Evolutionary conservation across 495 filamentous ascomycete genomes (phyloP), one percentile per base, ranked within the genome.

Genomic region (Hypoxylon fuscum): DNA sequence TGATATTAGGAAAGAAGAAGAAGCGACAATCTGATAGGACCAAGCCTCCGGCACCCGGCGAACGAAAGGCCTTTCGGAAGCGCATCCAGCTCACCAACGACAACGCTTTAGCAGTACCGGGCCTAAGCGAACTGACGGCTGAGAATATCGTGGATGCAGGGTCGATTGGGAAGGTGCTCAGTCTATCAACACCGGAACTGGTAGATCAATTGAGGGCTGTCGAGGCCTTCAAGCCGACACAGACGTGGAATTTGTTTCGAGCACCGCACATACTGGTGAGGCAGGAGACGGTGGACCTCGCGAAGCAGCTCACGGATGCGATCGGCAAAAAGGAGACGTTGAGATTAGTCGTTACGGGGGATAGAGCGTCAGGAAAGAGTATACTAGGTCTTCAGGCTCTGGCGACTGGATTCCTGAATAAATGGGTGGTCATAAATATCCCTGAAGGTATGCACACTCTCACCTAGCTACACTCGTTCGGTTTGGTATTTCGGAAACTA

Each of bases 11-110:
- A n/a, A 84, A 77, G 70, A 86, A 85, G 64, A 83, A 81, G 68
- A 81, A 80, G 70, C 15, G 77, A 69, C 59, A 73, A 64, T 46
- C 61, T 32, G 63, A 54, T 29, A 59, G 40, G 51, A 47, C 51
- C 7, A 84, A 86, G 71, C 79, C 82, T 4, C 88, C 91, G 12
- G 78, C 76, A 22, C 73, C 83, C 7, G 95, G 93, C 55, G 92
- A 97, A 79, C 87, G 93, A 68, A 97, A 92, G 74, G 88, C 90
- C 18, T 76, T 91, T 64, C 86, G 92, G 61, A 97, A 96, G 79
- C 85, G 90, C 52, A 89, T 98, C 57, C 87, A 94, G 25, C 83
- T 98, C 35, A 95, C 88, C 76, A 98, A 98, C 76, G 88, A 89
- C 68, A 98, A 97, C 78, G 95, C 95, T 31, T 79, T 96, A 17